Base-by-base conservation (phyloP, 148 eudicot genomes). In the Fagopyrum homotropicum region DNA sequence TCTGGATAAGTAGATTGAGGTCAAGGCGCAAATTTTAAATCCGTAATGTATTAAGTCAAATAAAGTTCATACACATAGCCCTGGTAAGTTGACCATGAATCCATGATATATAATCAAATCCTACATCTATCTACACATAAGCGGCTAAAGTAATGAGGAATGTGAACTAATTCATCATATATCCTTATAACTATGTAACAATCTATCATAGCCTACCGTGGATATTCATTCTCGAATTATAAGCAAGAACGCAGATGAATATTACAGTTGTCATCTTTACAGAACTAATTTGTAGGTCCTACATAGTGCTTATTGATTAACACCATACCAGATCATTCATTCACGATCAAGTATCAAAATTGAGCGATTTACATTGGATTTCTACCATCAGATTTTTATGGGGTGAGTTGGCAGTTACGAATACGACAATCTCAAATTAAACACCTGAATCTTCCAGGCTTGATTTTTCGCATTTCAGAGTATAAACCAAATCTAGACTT, bases 181-280 rank as follows among this genome's bases (percentile, higher is more conserved):
- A 66, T 43, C 7, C 12, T 66, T 66, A 66, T 8, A 66, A 15
- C 47, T 40, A 66, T 46, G 15, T 14, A 66, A 49, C 9, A 49
- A 14, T 35, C 17, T 66, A 35, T 6, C 46, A 66, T 40, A 43
- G 46, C 47, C 47, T 6, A 66, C 3, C 5, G 15, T 35, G 45
- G 70, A 35, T 16, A n/a, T 56, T 5, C n/a, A 35, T 64, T 45
- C 45, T 4, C 35, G 45, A 64, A 30, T 5, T 17, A 40, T 40
- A 45, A 40, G 14, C 17, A 35, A 10, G 5, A 2, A 4, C 17
- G 9, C 17, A 40, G 71, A 35, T 40, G 14, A 14, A 66, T 40
- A 16, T 66, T 29, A 12, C 71, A 66, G n/a, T 66, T 66, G 12
- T 49, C 71, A 40, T 14, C 47, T 66, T 66, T 17, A 66, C 71